Evolutionary conservation across 2,329 filamentous ascomycete genomes (phyloP), one percentile per base, ranked within the genome.

Genomic region (Claviceps arundinis): DNA sequence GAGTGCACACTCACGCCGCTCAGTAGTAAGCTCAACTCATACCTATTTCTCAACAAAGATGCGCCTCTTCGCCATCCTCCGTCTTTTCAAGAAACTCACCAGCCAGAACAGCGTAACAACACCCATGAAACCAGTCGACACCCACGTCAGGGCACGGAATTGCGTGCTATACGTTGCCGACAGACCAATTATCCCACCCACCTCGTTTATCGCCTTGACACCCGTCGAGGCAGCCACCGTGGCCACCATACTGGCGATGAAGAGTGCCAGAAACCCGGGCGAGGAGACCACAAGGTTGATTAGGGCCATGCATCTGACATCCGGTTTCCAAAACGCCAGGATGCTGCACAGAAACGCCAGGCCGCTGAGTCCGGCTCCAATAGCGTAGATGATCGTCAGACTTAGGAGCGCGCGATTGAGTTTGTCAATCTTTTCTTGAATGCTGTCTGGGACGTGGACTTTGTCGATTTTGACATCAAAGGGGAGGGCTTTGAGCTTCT

Each of bases 341-440:
- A 69, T 50, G 48, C 64, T 68, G 14, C 61, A 59, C 2, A 78
- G 59, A 59, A 76, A 69, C 37, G 68, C 65, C 2, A 75, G 61
- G 11, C 70, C 73, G 2, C 70, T 64, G 57, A 72, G 65, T 17
- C 61, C 67, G 47, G 68, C 62, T 51, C 65, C 69, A 1, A 78
- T 55, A 42, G 73, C 68, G 61, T 73, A 78, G 52, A 80, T 61
- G 48, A 75, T 63, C 60, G 75, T 74, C 47, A 76, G 62, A 26
- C 66, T 70, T n/a, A 73, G 61, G 4, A 78, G 67, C n/a, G 70
- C 65, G 16, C 62, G 60, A 59, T 78, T 77, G 60, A 79, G 64
- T n/a, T 68, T 62, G 62, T 75, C 65, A 56, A 80, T 60, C n/a
- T 70, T 69, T 43, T 71, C 62, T 54, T 73, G 68, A 53, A 80